Evolutionary conservation across 352 stramenopile genomes (phyloP), one percentile per base, ranked within the genome.

Genomic region (Phytophthora cactorum): DNA sequence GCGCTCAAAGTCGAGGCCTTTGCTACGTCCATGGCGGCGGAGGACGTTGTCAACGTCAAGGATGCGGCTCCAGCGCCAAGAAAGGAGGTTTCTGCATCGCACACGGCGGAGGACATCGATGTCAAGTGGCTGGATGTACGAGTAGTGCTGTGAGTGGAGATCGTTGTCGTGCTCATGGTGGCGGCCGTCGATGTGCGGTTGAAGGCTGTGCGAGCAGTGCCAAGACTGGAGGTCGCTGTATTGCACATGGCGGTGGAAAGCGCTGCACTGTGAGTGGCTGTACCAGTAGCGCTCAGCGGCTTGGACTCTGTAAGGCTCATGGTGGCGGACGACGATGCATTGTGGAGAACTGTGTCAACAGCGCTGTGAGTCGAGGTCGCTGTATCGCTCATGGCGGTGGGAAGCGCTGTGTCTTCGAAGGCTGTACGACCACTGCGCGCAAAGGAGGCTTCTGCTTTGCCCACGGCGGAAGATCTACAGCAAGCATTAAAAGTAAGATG

Each of bases 11-110:
- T 31, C 84, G 88, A 55, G 88, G 86, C 9, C 56, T 96, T 4
- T 96, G 88, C 72, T 94, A 94, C 74, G 86, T 94, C 2, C 88
- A 96, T 52, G 88, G 88, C 32, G 88, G 88, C 5, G 88, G 88
- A 49, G 86, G 86, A 10, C 86, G 86, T 15, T 96, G 88, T 56
- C 88, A 94, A 74, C 84, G 79, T 64, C 62, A 61, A 50, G 82
- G 71, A 9, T 96, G 88, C 58, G 89, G 79, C 29, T 93, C 84
- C 3, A 93, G 84, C 39, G 88, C 86, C 59, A 94, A 94, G 77
- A 96, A 94, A 74, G 88, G 88, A 53, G 88, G 88, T 14, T 88
- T 86, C 53, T 96, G 88, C 38, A 94, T 94, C 39, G 86, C 88
- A 3, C 88, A 96, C 49, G 88, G 88, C n/a, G 88, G 88, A 56